Evolutionary conservation across 2,329 filamentous ascomycete genomes (phyloP), one percentile per base, ranked within the genome.

Genomic region (Pseudocercospora fuligena): DNA sequence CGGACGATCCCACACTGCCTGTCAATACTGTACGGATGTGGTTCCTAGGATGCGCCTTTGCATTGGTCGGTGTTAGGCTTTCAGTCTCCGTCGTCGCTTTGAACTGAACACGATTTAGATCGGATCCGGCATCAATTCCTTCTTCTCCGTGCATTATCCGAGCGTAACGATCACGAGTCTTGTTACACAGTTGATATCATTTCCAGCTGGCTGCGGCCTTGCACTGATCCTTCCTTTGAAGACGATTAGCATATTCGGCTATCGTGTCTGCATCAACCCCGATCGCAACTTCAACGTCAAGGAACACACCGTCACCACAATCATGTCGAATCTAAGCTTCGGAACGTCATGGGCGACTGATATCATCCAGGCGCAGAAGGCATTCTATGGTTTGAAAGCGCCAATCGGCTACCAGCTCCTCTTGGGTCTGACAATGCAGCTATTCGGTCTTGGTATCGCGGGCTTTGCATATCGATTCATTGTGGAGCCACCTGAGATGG

Each of bases 261-360:
- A 49, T 14, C 16, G 19, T 14, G 5, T 60, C 25, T 25, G 36
- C 16, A 49, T 47, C 14, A 60, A 60, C 19, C 58, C 58, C 2
- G 58, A 60, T 47, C 58, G 36, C 0, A 47, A 31, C 5, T 60
- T 60, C 40, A 60, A 60, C 16, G 46, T 60, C 33, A 60, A 60
- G 23, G 58, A 60, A 40, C 58, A 60, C 29, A 47, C 36, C 3
- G 19, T 60, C 2, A 31, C 49, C 3, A 60, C 58, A 3, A 60
- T 60, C 36, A 60, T 60, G 58, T 60, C 58, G 16, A 60, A 60
- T 49, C 58, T 60, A 5, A 47, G 36, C 16, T 60, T 60, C 25
- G 58, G 58, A 3, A 43, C 58, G 7, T 60, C 58, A 8, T 60
- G 58, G 58, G 58, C 58, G 3, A 60, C 58, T 3, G 58, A 60